A percentile compares a stretch with the other conserved stretches of the same genome.
phyloP scores from a whole-genome alignment of 805 yeast species.

The Torulaspora maleeae region DNA sequence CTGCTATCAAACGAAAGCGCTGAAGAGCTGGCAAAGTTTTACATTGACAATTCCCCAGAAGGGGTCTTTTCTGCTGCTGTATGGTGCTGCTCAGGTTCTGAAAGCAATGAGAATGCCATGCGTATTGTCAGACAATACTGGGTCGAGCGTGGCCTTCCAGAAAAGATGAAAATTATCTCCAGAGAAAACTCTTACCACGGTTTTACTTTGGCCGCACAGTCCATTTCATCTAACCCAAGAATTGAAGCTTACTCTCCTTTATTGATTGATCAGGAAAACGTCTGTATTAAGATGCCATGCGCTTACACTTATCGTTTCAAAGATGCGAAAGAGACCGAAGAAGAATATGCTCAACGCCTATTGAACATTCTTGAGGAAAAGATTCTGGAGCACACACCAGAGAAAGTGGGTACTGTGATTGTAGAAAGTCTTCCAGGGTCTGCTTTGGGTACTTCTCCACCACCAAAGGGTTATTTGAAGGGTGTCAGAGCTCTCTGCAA shows the following conservation, averaged over 20 bases:
- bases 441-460: constrained; percentile 44
- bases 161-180: constrained; percentile 41
- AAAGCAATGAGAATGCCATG: constrained; percentile 62
- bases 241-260: constrained; percentile 32
- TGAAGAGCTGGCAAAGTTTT: constrained; percentile 42
- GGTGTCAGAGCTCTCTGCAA: constrained; percentile 45
- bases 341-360: constrained; percentile 38
- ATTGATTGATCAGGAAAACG: constrained; percentile 20
- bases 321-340: constrained; percentile 37
- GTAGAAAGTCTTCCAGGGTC: constrained; percentile 48
- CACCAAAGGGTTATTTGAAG: constrained; percentile 45
- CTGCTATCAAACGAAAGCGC: constrained; percentile 36
- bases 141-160: constrained; percentile 41
- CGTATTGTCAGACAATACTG: constrained; percentile 50
- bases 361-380: constrained; percentile 41
- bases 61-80: constrained; percentile 40
- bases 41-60: constrained; percentile 39
- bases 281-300: constrained; percentile 29
- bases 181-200: constrained; percentile 48
- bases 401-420: constrained; percentile 41
- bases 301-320: constrained; percentile 35
- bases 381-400: constrained; percentile 41
- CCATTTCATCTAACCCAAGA: constrained; percentile 37
- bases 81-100: constrained; percentile 59
- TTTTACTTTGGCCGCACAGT: constrained; percentile 44